Evolutionary conservation across 2,329 filamentous ascomycete genomes (phyloP), one percentile per base, ranked within the genome.

Genomic region (Grosmannia serpens): DNA sequence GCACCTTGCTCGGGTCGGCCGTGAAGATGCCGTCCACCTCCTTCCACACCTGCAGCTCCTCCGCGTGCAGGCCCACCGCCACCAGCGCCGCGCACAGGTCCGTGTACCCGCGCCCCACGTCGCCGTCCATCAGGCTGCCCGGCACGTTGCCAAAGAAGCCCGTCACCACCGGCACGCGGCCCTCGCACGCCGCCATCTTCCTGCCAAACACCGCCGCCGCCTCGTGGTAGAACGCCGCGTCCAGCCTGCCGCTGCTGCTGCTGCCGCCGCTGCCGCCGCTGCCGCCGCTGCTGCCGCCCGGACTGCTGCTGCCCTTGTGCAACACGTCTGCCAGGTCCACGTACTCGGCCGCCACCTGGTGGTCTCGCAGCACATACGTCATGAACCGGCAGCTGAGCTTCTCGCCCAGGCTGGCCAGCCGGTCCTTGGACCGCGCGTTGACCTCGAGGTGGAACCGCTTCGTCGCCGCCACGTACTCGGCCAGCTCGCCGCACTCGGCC

Each of bases 11-110:
- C 3, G 89, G 89, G 68, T 95, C 89, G 29, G 79, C 79, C 7
- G 78, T 77, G 64, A 72, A 73, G 62, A 73, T 73, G 59, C 70
- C 70, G 58, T 99, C 94, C 8, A 99, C 94, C 70, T 99, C 94
- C 75, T 99, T 99, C 94, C 94, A 97, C 63, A 99, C 88, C 72
- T 99, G 94, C 56, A 99, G 80, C 71, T 99, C 94, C 57, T 86
- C 77, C 1, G 94, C 94, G 65, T 83, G 78, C n/a, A 95, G 76
- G 4, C 91, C 92, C 11, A 99, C 92, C 1, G 94, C 91, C 56
- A 91, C 86, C 20, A 99, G 78, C 7, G 94, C 91, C 15, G 94
- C 92, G 70, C 94, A 97, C 53, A 99, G 81, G 72, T 99, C 94
- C 11, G 94, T 97, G 73, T 99, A 99, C 33, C 94, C 94, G 65